phyloP scores from a whole-genome alignment of 495 filamentous ascomycete species.

The Cudoniella acicularis region DNA sequence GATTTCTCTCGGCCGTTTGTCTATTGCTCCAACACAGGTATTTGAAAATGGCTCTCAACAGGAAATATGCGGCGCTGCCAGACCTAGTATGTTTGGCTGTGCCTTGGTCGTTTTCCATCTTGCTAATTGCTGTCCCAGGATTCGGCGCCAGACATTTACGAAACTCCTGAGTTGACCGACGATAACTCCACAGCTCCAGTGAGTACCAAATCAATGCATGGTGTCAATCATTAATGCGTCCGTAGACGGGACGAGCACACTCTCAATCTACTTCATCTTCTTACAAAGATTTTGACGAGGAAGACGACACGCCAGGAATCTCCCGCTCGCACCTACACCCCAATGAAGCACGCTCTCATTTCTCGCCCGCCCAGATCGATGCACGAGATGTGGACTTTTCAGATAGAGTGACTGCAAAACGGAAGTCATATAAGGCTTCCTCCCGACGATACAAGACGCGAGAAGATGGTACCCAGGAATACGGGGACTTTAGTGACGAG shows the following conservation, averaged over 20 bases:
- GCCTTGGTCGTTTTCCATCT: slow-evolving; percentile 4
- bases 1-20: not conserved
- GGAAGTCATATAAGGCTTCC: slow-evolving; percentile 75
- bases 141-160: slow-evolving; percentile 88
- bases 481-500: slow-evolving; percentile 63
- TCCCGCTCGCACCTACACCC: slow-evolving; percentile 70
- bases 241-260: slow-evolving; percentile 23
- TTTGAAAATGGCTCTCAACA: slow-evolving; percentile 44
- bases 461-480: slow-evolving; percentile 57
- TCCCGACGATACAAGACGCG: slow-evolving; percentile 58
- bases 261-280: slow-evolving; percentile 20
- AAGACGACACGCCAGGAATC: slow-evolving; percentile 55
- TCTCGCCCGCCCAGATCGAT: slow-evolving; percentile 70
- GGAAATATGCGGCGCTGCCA: slow-evolving; percentile 81
- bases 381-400: slow-evolving; percentile 77
- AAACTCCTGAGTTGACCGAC: slow-evolving; percentile 87
- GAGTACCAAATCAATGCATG: slow-evolving; percentile 17
- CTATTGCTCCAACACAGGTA: not conserved
- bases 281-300: slow-evolving; percentile 51
- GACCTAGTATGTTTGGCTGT: slow-evolving; percentile 59
- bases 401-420: slow-evolving; percentile 71
- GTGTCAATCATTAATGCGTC: slow-evolving; percentile 13
- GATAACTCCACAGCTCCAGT: slow-evolving; percentile 82
- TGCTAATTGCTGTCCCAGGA: slow-evolving; percentile 51
- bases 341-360: slow-evolving; percentile 73